phyloP scores from a whole-genome alignment of 2,329 filamentous ascomycete genomes.

The Botryotinia globosa region DNA sequence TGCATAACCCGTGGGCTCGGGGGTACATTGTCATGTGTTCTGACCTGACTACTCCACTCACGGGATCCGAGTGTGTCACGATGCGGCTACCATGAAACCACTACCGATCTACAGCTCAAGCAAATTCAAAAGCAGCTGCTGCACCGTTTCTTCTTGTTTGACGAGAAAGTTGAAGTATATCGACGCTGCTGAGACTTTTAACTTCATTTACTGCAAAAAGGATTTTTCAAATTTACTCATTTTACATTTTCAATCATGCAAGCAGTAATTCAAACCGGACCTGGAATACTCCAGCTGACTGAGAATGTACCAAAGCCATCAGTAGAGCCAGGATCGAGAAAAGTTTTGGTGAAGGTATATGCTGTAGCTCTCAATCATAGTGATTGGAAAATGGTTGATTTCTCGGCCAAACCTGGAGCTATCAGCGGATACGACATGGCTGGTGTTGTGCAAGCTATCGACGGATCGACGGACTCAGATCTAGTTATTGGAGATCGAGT shows the following conservation, averaged over 20 bases:
- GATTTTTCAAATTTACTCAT: not conserved
- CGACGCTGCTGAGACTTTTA: not conserved
- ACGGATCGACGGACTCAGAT: not conserved
- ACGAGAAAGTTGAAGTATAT: not conserved
- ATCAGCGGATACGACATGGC: constrained; percentile 18
- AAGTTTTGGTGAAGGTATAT: not conserved
- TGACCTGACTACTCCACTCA: not conserved
- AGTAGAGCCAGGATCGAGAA: not conserved
- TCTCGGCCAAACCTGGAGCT: constrained; percentile 15
- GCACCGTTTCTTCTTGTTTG: not conserved
- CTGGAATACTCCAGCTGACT: not conserved
- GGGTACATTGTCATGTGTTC: not conserved
- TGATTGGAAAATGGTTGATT: constrained; percentile 20
- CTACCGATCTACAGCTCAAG: not conserved
- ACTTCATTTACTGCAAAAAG: too few species aligned
- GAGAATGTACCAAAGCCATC: not conserved
- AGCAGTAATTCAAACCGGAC: constrained; percentile 7
- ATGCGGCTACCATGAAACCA: not conserved
- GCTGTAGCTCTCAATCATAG: constrained; percentile 19
- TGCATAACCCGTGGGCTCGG: not conserved
- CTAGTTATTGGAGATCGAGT: constrained; percentile 18
- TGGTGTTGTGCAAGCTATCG: constrained; percentile 16
- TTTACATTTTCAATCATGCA: not conserved
- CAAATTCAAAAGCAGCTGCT: not conserved
- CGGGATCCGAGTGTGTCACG: not conserved